These are phyloP conservation scores for Penicillium sp. DNA, from an alignment of 2,329 filamentous ascomycete genomes.

Conservation along the genomic window DNA sequence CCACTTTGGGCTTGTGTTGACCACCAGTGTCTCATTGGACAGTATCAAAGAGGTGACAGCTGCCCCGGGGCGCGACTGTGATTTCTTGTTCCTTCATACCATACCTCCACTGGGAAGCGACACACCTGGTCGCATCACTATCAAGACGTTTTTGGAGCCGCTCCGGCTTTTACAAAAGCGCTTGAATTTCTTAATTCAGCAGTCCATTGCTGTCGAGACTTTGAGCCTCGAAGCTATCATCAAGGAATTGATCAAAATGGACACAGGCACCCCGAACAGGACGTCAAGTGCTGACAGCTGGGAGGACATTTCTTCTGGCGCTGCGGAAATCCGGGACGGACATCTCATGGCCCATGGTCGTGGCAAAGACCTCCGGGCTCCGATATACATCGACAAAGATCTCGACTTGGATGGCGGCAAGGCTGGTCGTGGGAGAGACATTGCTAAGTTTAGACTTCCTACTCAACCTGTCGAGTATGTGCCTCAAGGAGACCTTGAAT, in stretches of 20 bases:
- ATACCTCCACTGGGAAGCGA: conserved; percentile 58
- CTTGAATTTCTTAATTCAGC: conserved; percentile 77
- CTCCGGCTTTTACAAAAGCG: conserved; percentile 74
- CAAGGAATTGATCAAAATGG: conserved; percentile 66
- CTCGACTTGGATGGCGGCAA: conserved; percentile 46
- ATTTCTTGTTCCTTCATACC: conserved; percentile 82
- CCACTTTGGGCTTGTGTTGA: conserved; percentile 81
- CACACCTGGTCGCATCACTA: conserved; percentile 66
- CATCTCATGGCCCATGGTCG: conserved; percentile 35
- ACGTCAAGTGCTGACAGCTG: conserved; percentile 81
- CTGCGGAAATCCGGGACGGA: conserved; percentile 50
- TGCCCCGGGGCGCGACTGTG: conserved; percentile 81
- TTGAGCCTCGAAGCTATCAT: conserved; percentile 65
- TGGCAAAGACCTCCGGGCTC: conserved; percentile 50
- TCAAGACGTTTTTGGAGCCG: conserved; percentile 91
- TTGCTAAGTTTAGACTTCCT: conserved; percentile 74
- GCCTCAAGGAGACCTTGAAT: conserved; percentile 70
- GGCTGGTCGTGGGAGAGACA: conserved; percentile 38
- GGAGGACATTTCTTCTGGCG: conserved; percentile 66
- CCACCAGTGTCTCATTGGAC: conserved; percentile 68
- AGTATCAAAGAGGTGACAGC: conserved; percentile 83
- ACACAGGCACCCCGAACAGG: conserved; percentile 53
- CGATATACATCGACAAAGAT: conserved; percentile 58
- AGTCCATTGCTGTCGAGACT: conserved; percentile 66
- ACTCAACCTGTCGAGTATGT: conserved; percentile 74